phyloP scores from a whole-genome alignment of 345 rosid genomes.

The Erucastrum elatum region DNA sequence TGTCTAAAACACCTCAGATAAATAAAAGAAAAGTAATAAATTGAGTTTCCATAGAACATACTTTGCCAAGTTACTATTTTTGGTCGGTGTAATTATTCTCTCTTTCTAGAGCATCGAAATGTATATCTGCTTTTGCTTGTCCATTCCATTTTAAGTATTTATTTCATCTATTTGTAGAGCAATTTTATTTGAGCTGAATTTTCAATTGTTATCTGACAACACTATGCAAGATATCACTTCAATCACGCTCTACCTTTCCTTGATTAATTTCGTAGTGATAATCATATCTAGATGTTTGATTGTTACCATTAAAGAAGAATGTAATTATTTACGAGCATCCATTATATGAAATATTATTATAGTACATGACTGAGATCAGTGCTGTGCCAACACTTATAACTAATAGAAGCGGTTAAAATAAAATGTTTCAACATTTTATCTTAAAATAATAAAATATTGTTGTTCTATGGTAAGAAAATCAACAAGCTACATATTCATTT shows the following conservation, averaged over 20 bases:
- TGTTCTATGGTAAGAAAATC: no score
- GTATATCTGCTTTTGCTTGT: slow-evolving; percentile 2
- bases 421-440: no score
- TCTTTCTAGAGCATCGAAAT: slow-evolving; percentile 5
- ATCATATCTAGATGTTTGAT: background rate
- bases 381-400: no score
- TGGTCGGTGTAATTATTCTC: background rate
- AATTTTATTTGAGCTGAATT: background rate
- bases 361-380: no score
- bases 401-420: no score
- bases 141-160: background rate
- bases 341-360: background rate
- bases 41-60: background rate
- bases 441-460: no score
- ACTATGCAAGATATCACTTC: slow-evolving; percentile 16
- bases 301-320: background rate
- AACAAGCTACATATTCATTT: no score
- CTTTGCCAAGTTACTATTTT: slow-evolving; percentile 4
- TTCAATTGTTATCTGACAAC: background rate
- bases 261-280: background rate
- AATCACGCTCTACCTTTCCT: slow-evolving; percentile 5
- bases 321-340: background rate
- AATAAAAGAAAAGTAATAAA: no score
- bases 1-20: no score
- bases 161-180: background rate